Evolutionary conservation across 495 filamentous ascomycete genomes (phyloP).

Genomic region (Penicillium canariense): DNA sequence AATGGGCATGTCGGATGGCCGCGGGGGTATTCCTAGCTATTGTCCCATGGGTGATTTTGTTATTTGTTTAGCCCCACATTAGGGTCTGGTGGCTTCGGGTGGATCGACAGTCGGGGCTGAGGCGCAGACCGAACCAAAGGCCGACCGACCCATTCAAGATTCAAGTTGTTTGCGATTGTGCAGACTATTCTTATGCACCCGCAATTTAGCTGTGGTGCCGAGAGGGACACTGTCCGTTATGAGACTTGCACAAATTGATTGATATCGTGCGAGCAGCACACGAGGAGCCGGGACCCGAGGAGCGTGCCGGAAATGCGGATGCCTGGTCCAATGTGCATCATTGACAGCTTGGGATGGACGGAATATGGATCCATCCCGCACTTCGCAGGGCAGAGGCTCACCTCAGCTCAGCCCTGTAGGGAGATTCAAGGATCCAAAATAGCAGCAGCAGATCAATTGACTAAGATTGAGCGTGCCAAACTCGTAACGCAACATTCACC

Average conservation of each 20-base stretch:
- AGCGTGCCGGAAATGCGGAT: not conserved
- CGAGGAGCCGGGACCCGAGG: not conserved
- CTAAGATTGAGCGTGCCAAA: not conserved
- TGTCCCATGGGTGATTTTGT: no score
- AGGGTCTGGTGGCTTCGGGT: no score
- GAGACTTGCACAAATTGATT: no score
- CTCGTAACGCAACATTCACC: not conserved
- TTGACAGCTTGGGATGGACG: not conserved
- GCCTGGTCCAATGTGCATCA: not conserved
- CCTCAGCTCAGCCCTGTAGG: slow-evolving; percentile 1
- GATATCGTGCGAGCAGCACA: not conserved
- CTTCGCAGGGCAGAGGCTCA: not conserved
- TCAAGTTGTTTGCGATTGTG: no score
- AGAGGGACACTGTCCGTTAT: not conserved
- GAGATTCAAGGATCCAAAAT: not conserved
- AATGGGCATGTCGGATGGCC: no score
- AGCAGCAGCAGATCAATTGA: not conserved
- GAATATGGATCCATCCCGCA: no score
- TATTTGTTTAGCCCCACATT: no score
- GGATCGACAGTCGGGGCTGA: not conserved
- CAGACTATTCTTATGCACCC: not conserved
- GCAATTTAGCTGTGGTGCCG: not conserved
- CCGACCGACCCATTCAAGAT: not conserved
- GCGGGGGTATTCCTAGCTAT: no score
- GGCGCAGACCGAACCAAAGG: not conserved